Conservation (phyloP, 352 stramenopile genomes). For the Phytophthora meadii region DNA sequence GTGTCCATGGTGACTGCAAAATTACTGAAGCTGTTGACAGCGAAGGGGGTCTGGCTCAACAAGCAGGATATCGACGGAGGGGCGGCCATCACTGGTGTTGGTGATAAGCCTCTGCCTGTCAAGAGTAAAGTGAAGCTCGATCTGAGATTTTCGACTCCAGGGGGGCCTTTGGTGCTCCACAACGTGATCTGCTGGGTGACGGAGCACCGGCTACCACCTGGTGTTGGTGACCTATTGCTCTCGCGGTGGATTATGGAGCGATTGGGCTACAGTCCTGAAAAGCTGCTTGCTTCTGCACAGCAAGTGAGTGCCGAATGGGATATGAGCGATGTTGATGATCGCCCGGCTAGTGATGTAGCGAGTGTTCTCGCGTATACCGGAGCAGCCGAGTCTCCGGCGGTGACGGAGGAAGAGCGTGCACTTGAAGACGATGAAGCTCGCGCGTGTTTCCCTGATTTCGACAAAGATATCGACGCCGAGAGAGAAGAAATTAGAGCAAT, state of each 20-base stretch:
- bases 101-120: slow-evolving; percentile 6
- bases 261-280: too few species aligned
- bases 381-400: not conserved
- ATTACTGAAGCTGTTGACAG: slow-evolving; percentile 3
- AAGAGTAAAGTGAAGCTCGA: slow-evolving; percentile 23
- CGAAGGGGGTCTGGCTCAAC: not conserved
- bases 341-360: not conserved
- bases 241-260: too few species aligned
- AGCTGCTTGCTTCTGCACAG: too few species aligned
- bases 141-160: slow-evolving; percentile 12
- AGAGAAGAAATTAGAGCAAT: slow-evolving; percentile 9
- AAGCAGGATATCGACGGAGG: not conserved
- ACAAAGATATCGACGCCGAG: not conserved
- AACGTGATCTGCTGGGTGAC: not conserved
- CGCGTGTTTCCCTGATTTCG: slow-evolving; percentile 7
- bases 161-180: not conserved
- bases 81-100: slow-evolving; percentile 1
- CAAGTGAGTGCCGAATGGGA: too few species aligned
- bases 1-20: slow-evolving; percentile 20
- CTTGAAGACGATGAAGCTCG: slow-evolving; percentile 13
- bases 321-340: too few species aligned
- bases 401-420: slow-evolving; percentile 2
- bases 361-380: slow-evolving; percentile 8
- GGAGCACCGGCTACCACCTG: too few species aligned
- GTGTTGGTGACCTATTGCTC: too few species aligned